Evolutionary conservation across 805 yeast species (phyloP), one percentile per base, ranked within the genome.

Genomic region (Henningerozyma blattae): DNA sequence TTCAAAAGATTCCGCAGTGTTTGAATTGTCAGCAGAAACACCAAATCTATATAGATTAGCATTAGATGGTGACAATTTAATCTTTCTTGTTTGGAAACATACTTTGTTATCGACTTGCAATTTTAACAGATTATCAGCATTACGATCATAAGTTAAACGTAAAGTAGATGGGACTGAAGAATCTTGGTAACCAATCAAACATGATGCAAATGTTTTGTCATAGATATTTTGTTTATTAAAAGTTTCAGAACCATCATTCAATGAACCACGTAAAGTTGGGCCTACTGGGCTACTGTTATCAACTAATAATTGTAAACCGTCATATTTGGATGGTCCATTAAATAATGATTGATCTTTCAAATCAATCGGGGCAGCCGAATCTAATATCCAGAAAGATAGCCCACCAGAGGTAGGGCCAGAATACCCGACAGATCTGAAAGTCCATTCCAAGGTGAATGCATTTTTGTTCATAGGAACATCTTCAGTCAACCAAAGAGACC

Each of bases 81-180:
- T 59, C 35, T 70, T 54, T 36, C 71, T 68, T 0, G 86, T 75
- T 52, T 75, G 75, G 54, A 80, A 72, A 49, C 86, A 75, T 35
- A 81, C 61, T 43, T 69, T 72, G 52, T 81, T 81, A 54, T 81
- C 83, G 33, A 78, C 60, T 40, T 81, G 84, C 13, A 80, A 65
- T 43, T 77, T 76, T 40, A 77, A 62, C 37, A 69, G 54, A 12
- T 62, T 59, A 20, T 53, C 50, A 26, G 57, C 48, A 6, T 46
- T 43, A 8, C 56, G 52, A 15, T 72, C 68, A 46, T 77, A 78
- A 5, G 78, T 71, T 13, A 81, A 43, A 54, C 85, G 70, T 13
- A 80, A 34, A 1, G 82, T 77, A 18, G 70, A 61, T 8, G 93
- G 93, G 5, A 79, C 82, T 41, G 72, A 72, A 0, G 84, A 72